Evolutionary conservation across 768 basidiomycete genomes (phyloP).

Genomic region (Baorangia bicolor): DNA sequence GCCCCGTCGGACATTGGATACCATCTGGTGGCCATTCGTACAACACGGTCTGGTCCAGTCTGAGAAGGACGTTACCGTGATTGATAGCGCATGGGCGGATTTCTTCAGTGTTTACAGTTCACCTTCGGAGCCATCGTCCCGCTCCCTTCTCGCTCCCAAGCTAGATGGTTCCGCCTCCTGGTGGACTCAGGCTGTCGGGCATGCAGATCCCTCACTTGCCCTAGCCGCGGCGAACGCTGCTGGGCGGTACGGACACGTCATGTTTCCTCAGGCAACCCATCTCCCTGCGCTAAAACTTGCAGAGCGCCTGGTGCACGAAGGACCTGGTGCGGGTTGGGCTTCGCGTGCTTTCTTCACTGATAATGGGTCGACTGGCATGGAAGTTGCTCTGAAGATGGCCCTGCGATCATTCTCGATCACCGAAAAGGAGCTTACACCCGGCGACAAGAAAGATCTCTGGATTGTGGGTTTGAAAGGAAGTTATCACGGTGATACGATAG

Average conservation of each 20-base stretch:
- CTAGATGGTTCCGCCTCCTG: conserved; percentile 95
- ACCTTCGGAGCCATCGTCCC: conserved; percentile 18
- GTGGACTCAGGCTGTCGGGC: conserved; percentile 96
- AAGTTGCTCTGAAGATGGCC: conserved; percentile 98
- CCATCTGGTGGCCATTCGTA: conserved; percentile 97
- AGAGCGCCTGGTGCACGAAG: conserved; percentile 68
- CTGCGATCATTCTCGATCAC: conserved; percentile 61
- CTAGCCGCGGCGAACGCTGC: conserved; percentile 87
- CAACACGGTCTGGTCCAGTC: conserved; percentile 76
- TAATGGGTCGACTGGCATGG: conserved; percentile 95
- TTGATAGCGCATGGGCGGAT: conserved; percentile 88
- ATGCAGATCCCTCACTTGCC: conserved; percentile 71
- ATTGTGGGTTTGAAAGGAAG: conserved; percentile 87
- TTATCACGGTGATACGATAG: conserved; percentile 98
- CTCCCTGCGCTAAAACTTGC: conserved; percentile 82
- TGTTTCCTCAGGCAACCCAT: conserved; percentile 89
- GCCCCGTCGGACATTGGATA: conserved; percentile 71
- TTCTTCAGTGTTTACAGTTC: conserved; percentile 73
- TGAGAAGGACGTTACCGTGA: conserved; percentile 77
- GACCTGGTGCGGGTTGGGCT: conserved; percentile 91
- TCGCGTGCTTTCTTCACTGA: conserved; percentile 90
- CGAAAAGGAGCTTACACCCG: conserved; percentile 32
- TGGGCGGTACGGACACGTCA: conserved; percentile 95
- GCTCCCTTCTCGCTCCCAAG: conserved; percentile 53
- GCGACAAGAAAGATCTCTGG: conserved; percentile 55